Evolutionary conservation across 1,284 basidiomycete species (phyloP).

Genomic region (Puccinia coronata): DNA sequence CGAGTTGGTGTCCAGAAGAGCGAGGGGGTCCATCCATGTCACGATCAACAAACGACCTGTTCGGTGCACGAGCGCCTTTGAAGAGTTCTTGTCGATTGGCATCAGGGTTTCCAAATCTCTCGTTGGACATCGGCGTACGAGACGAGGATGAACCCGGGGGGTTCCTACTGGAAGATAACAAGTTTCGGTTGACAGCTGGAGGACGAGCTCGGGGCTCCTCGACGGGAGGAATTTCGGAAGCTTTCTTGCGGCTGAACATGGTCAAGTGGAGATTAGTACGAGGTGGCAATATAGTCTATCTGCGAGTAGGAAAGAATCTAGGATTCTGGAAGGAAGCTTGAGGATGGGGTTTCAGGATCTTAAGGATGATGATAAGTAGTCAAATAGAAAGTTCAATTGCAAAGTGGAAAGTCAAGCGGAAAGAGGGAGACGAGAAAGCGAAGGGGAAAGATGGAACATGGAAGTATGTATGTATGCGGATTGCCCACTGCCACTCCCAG

Average conservation of each 20-base stretch:
- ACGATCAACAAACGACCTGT: constrained; percentile 32
- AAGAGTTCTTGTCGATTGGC: constrained; percentile 44
- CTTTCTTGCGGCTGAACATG: constrained; percentile 49
- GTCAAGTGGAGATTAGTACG: background rate
- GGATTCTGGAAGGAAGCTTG: background rate
- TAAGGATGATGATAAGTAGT: too few species aligned
- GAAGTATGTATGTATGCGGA: too few species aligned
- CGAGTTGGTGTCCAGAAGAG: background rate
- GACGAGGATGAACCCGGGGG: constrained; percentile 4
- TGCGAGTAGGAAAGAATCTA: too few species aligned
- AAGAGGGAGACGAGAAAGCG: too few species aligned
- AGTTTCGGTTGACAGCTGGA: constrained; percentile 4
- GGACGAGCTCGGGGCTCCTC: constrained; percentile 22
- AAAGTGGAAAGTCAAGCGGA: background rate
- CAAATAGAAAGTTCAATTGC: too few species aligned
- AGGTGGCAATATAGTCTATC: too few species aligned
- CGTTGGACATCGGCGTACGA: background rate
- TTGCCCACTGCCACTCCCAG: too few species aligned
- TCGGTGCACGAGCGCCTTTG: constrained; percentile 40
- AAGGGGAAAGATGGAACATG: too few species aligned
- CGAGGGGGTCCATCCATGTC: constrained; percentile 7
- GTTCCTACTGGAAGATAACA: constrained; percentile 36
- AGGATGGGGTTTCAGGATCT: too few species aligned
- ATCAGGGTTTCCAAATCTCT: constrained; percentile 8
- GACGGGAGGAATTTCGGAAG: constrained; percentile 34